Percentiles rank a stretch among this genome's conserved stretches.
phyloP scores from a whole-genome alignment of 768 basidiomycete species.

The Gloeopeniophorella convolvens region DNA sequence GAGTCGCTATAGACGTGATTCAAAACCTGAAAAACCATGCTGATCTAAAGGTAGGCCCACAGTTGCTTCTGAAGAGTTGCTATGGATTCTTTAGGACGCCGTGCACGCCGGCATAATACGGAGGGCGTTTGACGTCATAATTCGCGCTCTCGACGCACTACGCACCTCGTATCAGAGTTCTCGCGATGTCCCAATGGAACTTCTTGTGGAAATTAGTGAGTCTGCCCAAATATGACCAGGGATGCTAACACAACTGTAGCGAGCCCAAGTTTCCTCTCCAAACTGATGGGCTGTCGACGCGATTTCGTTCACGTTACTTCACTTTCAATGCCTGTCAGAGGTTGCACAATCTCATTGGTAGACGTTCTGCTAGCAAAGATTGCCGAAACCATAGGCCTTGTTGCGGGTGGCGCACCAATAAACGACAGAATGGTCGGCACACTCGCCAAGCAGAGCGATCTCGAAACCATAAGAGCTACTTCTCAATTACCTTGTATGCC shows the following conservation, averaged over 20 bases:
- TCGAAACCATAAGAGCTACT: conserved; percentile 51
- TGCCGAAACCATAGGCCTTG: conserved; percentile 31
- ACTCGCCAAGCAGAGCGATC: conserved; percentile 38
- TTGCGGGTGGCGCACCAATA: conserved; percentile 25
- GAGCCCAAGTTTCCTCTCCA: conserved; percentile 8
- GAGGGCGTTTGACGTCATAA: neutral
- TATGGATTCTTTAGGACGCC: conserved; percentile 8
- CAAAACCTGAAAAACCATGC: no score
- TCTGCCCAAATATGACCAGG: neutral
- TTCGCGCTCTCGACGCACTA: conserved; percentile 1
- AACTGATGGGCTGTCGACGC: conserved; percentile 47
- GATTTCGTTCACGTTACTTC: conserved; percentile 41
- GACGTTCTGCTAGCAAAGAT: conserved; percentile 54
- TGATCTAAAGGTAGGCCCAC: no score
- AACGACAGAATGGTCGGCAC: conserved; percentile 17
- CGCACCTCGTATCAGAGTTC: neutral
- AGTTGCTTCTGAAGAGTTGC: conserved; percentile 12
- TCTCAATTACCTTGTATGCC: conserved; percentile 61
- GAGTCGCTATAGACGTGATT: no score
- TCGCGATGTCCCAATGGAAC: neutral
- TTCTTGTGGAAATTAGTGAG: conserved; percentile 9
- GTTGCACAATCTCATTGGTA: conserved; percentile 45
- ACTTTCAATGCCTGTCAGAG: conserved; percentile 2
- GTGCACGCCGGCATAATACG: conserved; percentile 7
- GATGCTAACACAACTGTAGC: neutral